Evolutionary conservation across 352 stramenopile species (phyloP).

Genomic region (Globisporangium apiculatum): DNA sequence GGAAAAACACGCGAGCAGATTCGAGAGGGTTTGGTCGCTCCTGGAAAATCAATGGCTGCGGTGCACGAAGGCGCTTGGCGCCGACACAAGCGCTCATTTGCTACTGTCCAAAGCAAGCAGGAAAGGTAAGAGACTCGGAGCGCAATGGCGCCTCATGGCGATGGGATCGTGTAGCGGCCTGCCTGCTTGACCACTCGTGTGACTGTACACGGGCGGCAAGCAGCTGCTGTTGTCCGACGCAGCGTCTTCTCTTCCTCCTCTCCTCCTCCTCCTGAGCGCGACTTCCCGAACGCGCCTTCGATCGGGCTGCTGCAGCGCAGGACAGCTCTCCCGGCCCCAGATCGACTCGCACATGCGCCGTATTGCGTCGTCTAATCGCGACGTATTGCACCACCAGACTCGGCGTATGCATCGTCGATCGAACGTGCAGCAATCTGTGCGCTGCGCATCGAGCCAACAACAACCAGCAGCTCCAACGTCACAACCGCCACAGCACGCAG

Average conservation of each 20-base stretch:
- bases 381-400: no score
- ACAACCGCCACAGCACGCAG: no score
- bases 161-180: background rate
- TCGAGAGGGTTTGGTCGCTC: background rate
- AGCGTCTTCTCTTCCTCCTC: background rate
- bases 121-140: slow-evolving; percentile 47
- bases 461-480: no score
- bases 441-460: no score
- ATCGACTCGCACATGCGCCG: no score
- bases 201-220: no score
- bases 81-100: slow-evolving; percentile 33
- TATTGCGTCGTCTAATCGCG: no score
- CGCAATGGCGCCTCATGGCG: background rate
- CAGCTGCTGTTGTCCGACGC: background rate
- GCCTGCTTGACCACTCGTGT: background rate
- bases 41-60: slow-evolving; percentile 41
- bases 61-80: slow-evolving; percentile 11
- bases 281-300: background rate
- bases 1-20: background rate
- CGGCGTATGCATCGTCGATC: no score
- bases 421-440: no score
- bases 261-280: background rate
- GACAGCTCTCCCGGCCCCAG: no score
- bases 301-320: background rate
- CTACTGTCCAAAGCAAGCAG: slow-evolving; percentile 84